Conservation (phyloP, 495 filamentous ascomycete genomes). For the Evansstolkia leycettana region DNA sequence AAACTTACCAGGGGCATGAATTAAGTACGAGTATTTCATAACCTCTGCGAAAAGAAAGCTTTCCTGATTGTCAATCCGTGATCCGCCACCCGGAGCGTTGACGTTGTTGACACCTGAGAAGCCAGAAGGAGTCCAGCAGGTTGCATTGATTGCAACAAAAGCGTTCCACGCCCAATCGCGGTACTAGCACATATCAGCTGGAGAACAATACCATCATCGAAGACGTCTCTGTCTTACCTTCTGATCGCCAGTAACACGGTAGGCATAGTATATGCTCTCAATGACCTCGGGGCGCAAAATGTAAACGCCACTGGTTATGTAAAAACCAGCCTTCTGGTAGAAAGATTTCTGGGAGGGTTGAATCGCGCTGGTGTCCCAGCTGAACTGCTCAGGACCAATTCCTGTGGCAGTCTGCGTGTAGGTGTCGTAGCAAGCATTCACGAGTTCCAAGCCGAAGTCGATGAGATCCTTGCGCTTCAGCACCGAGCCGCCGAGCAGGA, state of each 20-base stretch:
- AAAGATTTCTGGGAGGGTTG: conserved; percentile 40
- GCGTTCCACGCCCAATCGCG: conserved; percentile 80
- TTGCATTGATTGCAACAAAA: conserved; percentile 57
- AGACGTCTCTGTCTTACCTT: conserved; percentile 14
- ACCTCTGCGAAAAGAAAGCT: conserved; percentile 89
- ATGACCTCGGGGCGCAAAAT: conserved; percentile 74
- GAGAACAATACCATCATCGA: conserved; percentile 6
- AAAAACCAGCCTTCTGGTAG: conserved; percentile 59
- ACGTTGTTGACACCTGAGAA: conserved; percentile 57
- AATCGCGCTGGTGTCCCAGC: conserved; percentile 46
- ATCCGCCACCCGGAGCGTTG: conserved; percentile 48
- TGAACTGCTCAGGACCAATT: conserved; percentile 72
- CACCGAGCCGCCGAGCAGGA: conserved; percentile 71
- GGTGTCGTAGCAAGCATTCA: conserved; percentile 61
- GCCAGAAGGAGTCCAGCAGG: conserved; percentile 50
- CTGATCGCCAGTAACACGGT: conserved; percentile 57
- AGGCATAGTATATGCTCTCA: conserved; percentile 84
- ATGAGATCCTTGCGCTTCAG: conserved; percentile 51
- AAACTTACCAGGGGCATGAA: conserved; percentile 36
- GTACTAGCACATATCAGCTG: conserved; percentile 34
- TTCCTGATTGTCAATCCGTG: conserved; percentile 60
- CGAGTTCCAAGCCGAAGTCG: conserved; percentile 64
- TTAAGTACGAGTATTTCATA: conserved; percentile 73
- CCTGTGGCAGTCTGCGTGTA: conserved; percentile 55
- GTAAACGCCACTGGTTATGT: conserved; percentile 50